Base-by-base conservation (phyloP, 805 yeast species). In the Barnettozyma populi region DNA sequence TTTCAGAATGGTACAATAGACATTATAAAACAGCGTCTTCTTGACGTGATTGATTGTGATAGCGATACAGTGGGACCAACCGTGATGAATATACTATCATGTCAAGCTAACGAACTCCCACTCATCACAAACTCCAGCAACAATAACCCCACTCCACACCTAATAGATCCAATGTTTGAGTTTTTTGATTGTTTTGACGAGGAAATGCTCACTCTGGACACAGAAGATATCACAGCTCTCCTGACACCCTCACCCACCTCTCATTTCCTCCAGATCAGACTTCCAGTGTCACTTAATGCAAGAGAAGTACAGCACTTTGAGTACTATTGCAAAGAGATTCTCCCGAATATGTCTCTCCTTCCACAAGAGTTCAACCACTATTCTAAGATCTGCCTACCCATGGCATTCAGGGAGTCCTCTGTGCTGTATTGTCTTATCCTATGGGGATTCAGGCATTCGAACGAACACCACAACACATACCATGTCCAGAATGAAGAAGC, bases 361-460 rank as follows among this genome's bases (percentile, higher is more conserved):
- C 72, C 78, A 0, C 69, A 67, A 39, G 65, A 67, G 20, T 60
- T 65, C 23, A 77, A 78, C 60, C 72, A 70, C 52, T 79, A 73
- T 52, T 56, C 71, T 11, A 68, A 69, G 16, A 70, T 74, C 41
- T 71, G 74, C 47, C 55, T 79, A 11, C 69, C 70, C 14, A 61
- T 77, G 55, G 81, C 83, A 0, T 51, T 65, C 25, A 57, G 56
- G 21, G 73, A 73, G 45, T 67, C 66, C 39, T 60, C 75, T 0
- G 72, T 76, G 3, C 59, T 79, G 18, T 68, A 70, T 48, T 70
- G 72, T 1, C 50, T 79, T 9, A 71, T 78, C 4, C 73, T 78
- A 0, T 79, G 84, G 84, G 79, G 83, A 50, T 76, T 75, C 10
- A 64, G 43, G 24, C 36, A 44, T 47, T 7, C 44, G 46, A 18